Conservation (phyloP, 2,329 filamentous ascomycete species). For the Cladosporium sp. region DNA sequence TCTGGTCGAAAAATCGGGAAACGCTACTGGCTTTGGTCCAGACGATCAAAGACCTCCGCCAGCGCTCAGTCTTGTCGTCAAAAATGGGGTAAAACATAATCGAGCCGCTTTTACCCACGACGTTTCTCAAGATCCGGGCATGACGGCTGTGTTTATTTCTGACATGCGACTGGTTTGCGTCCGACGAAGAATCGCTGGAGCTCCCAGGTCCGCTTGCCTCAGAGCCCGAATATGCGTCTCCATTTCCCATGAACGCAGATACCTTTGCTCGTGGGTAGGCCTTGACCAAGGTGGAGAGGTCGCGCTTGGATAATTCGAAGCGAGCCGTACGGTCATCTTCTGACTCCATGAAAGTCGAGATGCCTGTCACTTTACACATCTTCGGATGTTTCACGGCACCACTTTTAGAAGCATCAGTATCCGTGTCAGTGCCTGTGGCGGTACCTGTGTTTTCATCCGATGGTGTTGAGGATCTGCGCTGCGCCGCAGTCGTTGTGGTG, state of each 20-base stretch:
- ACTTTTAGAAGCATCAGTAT: neutral
- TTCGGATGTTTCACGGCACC: neutral
- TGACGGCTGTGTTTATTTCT: neutral
- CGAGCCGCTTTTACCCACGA: neutral
- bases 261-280: constrained; percentile 30
- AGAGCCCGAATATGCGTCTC: constrained; percentile 26
- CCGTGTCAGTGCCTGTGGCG: neutral
- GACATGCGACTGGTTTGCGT: neutral
- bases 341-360: neutral
- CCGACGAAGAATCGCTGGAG: neutral
- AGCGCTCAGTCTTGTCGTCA: constrained; percentile 12
- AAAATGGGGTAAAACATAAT: constrained; percentile 17
- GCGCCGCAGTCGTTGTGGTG: neutral
- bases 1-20: constrained; percentile 35
- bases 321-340: neutral
- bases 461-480: neutral
- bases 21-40: constrained; percentile 42
- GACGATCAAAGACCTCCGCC: constrained; percentile 29
- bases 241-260: constrained; percentile 29
- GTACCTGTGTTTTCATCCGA: neutral
- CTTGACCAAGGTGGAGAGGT: constrained; percentile 22
- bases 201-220: constrained; percentile 14
- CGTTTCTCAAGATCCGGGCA: neutral
- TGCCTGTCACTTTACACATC: neutral
- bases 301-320: neutral